Evolutionary conservation across 2,329 filamentous ascomycete species (phyloP).

Genomic region (Alternaria gaisen): DNA sequence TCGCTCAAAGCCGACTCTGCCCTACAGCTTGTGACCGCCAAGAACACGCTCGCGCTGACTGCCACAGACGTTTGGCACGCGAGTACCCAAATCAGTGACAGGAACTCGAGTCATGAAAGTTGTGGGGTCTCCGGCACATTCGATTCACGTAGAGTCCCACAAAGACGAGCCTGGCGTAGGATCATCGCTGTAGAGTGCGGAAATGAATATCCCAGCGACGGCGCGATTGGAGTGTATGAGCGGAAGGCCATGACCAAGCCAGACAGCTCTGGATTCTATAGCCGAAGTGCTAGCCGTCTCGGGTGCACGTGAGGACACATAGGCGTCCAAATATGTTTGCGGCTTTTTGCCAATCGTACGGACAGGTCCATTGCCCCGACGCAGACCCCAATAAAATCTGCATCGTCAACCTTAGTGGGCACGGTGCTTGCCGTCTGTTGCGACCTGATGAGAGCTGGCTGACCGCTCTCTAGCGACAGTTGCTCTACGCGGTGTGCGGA

Average conservation of each 20-base stretch:
- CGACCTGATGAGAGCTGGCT: slow-evolving; percentile 20
- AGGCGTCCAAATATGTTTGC: slow-evolving; percentile 25
- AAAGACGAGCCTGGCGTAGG: slow-evolving; percentile 22
- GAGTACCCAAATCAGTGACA: not conserved
- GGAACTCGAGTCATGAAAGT: slow-evolving; percentile 19
- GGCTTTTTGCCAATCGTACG: slow-evolving; percentile 33
- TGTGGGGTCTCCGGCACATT: slow-evolving; percentile 21
- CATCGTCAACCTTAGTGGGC: slow-evolving; percentile 21
- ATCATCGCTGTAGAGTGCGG: slow-evolving; percentile 30
- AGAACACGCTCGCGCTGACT: slow-evolving; percentile 1
- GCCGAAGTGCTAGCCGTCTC: slow-evolving; percentile 32
- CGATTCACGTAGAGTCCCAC: slow-evolving; percentile 15
- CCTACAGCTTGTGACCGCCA: slow-evolving; percentile 17
- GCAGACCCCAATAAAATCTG: slow-evolving; percentile 23
- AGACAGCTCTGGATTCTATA: slow-evolving; percentile 33
- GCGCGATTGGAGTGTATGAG: slow-evolving; percentile 37
- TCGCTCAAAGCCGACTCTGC: slow-evolving; percentile 20
- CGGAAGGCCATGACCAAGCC: slow-evolving; percentile 25
- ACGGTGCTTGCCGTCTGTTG: slow-evolving; percentile 20
- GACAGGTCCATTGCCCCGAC: slow-evolving; percentile 33
- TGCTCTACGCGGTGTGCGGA: not conserved
- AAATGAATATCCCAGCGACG: slow-evolving; percentile 36
- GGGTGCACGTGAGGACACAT: slow-evolving; percentile 30
- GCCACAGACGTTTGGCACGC: not conserved
- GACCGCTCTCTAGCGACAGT: slow-evolving; percentile 21